Conservation (phyloP, 2,329 filamentous ascomycete genomes). For the Cytospora schulzeri region DNA sequence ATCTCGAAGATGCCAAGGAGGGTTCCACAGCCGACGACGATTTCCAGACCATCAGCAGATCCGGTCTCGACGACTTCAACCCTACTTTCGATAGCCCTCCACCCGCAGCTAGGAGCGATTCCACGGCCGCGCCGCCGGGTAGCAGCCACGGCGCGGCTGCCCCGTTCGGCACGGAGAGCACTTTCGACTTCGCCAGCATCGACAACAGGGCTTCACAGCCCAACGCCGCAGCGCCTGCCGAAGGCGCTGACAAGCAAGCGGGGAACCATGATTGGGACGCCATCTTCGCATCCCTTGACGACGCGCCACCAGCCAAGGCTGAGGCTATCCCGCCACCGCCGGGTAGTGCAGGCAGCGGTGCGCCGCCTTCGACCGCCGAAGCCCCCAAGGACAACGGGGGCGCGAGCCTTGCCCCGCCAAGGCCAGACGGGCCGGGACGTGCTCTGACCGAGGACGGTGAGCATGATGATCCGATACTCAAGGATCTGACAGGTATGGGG, state of each 20-base stretch:
- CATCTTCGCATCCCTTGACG: constrained; percentile 82
- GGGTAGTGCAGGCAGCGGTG: constrained; percentile 29
- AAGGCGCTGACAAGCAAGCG: constrained; percentile 41
- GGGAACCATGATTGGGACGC: constrained; percentile 88
- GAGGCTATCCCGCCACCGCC: constrained; percentile 33
- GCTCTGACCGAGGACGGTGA: constrained; percentile 73
- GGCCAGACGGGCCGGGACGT: constrained; percentile 51
- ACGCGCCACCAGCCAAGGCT: constrained; percentile 38
- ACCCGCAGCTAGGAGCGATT: constrained; percentile 57
- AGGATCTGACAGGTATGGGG: constrained; percentile 87
- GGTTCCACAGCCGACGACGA: constrained; percentile 79
- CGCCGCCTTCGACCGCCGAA: constrained; percentile 30
- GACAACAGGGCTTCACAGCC: constrained; percentile 40
- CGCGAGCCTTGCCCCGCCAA: constrained; percentile 15
- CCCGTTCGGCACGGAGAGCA: constrained; percentile 55
- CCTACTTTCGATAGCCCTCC: constrained; percentile 76
- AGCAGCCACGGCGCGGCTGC: constrained; percentile 27
- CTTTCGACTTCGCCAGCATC: constrained; percentile 60
- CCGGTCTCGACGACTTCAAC: constrained; percentile 77
- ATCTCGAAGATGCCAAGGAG: constrained; percentile 82
- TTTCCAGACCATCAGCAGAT: constrained; percentile 73
- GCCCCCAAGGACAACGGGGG: constrained; percentile 33
- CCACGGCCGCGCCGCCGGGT: constrained; percentile 39
- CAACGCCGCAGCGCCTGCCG: constrained; percentile 39
- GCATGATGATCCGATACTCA: constrained; percentile 89